phyloP scores from a whole-genome alignment of 106 monocot genomes.

The Dendrobium officinale region DNA sequence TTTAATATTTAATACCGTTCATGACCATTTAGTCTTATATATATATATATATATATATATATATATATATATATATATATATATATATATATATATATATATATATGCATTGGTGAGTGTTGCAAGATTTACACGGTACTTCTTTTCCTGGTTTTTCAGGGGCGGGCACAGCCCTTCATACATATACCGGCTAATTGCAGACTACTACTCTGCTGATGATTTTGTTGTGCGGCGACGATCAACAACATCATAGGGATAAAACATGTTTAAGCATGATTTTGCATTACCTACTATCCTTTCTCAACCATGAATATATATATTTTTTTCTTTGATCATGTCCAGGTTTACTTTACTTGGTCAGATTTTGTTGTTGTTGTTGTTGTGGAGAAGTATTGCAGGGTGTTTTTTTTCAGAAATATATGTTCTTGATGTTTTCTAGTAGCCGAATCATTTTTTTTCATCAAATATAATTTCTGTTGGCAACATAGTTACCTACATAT shows the following conservation, averaged over 20 bases:
- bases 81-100: too few relatives aligned
- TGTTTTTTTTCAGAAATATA: neutral
- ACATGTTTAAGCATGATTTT: neutral
- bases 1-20: too few relatives aligned
- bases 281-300: neutral
- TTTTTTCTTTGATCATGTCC: neutral
- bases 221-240: conserved; percentile 41
- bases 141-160: conserved; percentile 23
- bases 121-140: too few relatives aligned
- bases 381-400: neutral
- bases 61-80: too few relatives aligned
- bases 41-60: too few relatives aligned
- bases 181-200: conserved; percentile 89
- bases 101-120: too few relatives aligned
- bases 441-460: neutral
- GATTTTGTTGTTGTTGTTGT: neutral
- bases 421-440: neutral
- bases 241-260: conserved; percentile 21
- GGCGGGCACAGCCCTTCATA: conserved; percentile 94
- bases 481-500: too few relatives aligned
- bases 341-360: neutral
- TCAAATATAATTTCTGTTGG: neutral
- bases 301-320: neutral
- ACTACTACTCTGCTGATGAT: conserved; percentile 96
- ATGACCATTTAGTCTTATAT: too few relatives aligned